Evolutionary conservation across 441 rosid genomes (phyloP).

Genomic region (Syzygium syzygioides): DNA sequence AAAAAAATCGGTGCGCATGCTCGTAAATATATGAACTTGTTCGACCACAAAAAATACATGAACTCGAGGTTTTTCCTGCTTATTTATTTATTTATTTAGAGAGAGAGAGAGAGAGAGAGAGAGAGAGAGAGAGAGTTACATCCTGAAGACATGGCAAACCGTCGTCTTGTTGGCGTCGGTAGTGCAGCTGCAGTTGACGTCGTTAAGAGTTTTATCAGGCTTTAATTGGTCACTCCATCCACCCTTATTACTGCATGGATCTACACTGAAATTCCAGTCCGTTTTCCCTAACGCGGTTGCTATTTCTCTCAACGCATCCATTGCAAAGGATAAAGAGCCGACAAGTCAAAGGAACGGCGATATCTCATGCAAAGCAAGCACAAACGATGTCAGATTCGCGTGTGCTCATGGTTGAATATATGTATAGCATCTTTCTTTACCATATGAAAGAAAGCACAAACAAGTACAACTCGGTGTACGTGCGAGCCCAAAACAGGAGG

Average conservation of each 20-base stretch:
- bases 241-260: slow-evolving; percentile 35
- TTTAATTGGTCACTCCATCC: slow-evolving; percentile 24
- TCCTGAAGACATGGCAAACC: slow-evolving; percentile 41
- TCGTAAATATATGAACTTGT: no score
- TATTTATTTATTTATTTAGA: background rate
- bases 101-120: no score
- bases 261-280: slow-evolving; percentile 37
- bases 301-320: slow-evolving; percentile 30
- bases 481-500: background rate
- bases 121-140: slow-evolving; percentile 20
- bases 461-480: background rate
- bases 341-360: background rate
- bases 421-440: background rate
- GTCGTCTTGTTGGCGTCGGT: background rate
- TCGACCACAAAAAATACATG: background rate
- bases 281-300: slow-evolving; percentile 30
- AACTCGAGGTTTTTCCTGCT: background rate
- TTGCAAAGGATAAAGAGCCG: slow-evolving; percentile 7
- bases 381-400: background rate
- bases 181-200: slow-evolving; percentile 21
- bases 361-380: background rate
- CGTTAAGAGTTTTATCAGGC: background rate
- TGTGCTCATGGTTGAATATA: background rate
- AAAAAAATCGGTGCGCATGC: background rate
- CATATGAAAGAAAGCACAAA: background rate